Base-by-base conservation (phyloP, 2,329 filamentous ascomycete species). In the Aspergillus thermomutatus region DNA sequence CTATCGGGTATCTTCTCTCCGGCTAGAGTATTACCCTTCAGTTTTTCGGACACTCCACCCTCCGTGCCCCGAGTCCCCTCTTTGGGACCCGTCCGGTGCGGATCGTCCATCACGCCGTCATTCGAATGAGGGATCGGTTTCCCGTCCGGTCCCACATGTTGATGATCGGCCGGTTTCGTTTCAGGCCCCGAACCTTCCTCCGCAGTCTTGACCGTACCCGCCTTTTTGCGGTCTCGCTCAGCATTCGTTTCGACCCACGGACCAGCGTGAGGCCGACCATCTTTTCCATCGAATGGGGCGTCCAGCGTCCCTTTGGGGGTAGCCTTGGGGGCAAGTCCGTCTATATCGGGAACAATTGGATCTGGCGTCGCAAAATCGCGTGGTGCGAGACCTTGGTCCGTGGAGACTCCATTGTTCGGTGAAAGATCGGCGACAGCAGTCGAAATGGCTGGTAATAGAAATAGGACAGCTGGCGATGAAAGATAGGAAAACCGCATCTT, bases 91-190 rank as follows among this genome's bases (percentile, higher is more conserved):
- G 83, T 77, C 63, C 91, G 82, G 70, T 89, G 83, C 61, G 88
- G 90, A 73, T 97, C 92, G 69, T 96, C 90, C 93, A 97, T 97
- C 57, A 97, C 91, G 43, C 92, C 91, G 70, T 96, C 83, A 58
- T 85, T 83, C 37, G 79, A 82, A 59, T 82, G 75, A 3, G 83
- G 80, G 26, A 84, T 79, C 41, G 66, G 53, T 37, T 69, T 67
- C 9, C 74, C 74, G 54, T 72, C 70, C n/a, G 55, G 76, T 67
- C 64, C 86, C 64, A 71, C 52, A 56, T 72, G 43, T 26, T 46
- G 43, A 46, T 46, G 73, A 26, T 65, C 69, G 23, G 66, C 63
- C n/a, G 64, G 65, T 56, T 61, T 72, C 50, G 53, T 51, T 26
- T 67, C 64, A 10, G 54, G 60, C 34, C 63, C 69, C 25, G 55